A percentile compares a stretch with the other conserved stretches of the same genome.
Evolutionary conservation across 139 green algal genomes (phyloP).

Genomic region (Coelastrella sp.): DNA sequence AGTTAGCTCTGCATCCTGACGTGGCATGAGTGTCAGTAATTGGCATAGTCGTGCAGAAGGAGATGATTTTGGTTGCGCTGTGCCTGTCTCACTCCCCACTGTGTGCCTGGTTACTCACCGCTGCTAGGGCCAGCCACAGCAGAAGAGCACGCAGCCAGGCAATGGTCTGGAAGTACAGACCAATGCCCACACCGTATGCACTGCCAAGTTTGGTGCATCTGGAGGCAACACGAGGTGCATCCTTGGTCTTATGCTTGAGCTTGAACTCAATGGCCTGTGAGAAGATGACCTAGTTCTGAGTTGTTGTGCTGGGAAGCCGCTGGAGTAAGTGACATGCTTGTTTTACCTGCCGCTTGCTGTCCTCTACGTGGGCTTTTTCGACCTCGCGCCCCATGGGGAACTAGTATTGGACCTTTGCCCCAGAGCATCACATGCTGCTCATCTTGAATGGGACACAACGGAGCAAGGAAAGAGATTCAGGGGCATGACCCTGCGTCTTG

Average conservation of each 20-base stretch:
- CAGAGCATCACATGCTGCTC: too few relatives aligned
- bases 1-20: too few relatives aligned
- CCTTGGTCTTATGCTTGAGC: constrained; percentile 19
- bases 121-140: constrained; percentile 37
- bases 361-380: too few relatives aligned
- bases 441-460: too few relatives aligned
- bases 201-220: constrained; percentile 1
- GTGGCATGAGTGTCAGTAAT: too few relatives aligned
- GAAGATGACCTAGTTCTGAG: not conserved
- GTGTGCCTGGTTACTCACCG: not conserved
- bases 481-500: too few relatives aligned
- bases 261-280: constrained; percentile 20
- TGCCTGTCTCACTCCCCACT: not conserved
- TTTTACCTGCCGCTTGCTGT: constrained; percentile 16
- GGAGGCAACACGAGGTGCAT: constrained; percentile 9
- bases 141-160: constrained; percentile 48
- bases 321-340: not conserved
- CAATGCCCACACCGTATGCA: constrained; percentile 42
- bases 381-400: too few relatives aligned
- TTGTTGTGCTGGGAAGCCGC: not conserved
- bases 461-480: too few relatives aligned
- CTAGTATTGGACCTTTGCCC: too few relatives aligned
- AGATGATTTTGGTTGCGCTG: too few relatives aligned
- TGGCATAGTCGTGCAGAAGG: too few relatives aligned
- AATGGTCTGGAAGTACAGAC: constrained; percentile 55